A percentile compares a stretch with the other conserved stretches of the same genome.
Evolutionary conservation across 2,329 filamentous ascomycete species (phyloP).

Genomic region (Aspergillus sp.): DNA sequence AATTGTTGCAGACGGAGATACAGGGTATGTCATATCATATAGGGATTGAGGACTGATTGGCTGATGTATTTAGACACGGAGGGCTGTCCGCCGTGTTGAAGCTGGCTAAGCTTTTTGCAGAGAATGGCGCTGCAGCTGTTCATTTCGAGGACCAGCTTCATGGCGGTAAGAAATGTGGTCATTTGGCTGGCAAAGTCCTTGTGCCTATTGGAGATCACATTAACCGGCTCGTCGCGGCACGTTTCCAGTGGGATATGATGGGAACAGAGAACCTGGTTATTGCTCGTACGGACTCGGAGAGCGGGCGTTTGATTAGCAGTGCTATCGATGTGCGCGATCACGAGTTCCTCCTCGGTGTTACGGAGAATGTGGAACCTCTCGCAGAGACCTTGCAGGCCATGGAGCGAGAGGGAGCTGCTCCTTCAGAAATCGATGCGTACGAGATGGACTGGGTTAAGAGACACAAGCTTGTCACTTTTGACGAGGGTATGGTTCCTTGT

Average conservation of each 20-base stretch:
- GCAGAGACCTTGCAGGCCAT: conserved; percentile 88
- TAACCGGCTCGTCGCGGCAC: conserved; percentile 85
- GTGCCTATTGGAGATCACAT: conserved; percentile 95
- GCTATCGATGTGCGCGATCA: conserved; percentile 93
- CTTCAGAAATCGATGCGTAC: conserved; percentile 78
- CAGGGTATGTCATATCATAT: conserved; percentile 55
- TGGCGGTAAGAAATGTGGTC: conserved; percentile 97
- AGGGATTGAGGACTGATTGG: not conserved
- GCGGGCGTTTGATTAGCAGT: conserved; percentile 83
- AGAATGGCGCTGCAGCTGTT: conserved; percentile 92
- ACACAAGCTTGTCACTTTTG: conserved; percentile 83
- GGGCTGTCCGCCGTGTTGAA: conserved; percentile 92
- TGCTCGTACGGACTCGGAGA: conserved; percentile 93
- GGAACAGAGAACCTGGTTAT: conserved; percentile 92
- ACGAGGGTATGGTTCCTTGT: conserved; percentile 60
- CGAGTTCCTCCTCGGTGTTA: conserved; percentile 90
- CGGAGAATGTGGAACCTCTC: conserved; percentile 75
- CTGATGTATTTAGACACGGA: conserved; percentile 64
- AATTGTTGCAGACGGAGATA: conserved; percentile 95
- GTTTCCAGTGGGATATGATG: conserved; percentile 99
- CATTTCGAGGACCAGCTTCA: conserved; percentile 98
- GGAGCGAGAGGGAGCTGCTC: conserved; percentile 76
- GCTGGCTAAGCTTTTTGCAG: conserved; percentile 94
- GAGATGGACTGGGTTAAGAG: conserved; percentile 87
- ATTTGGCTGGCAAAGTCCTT: conserved; percentile 92